These are phyloP conservation scores for Auxenochlorella protothecoides DNA, from an alignment of 139 green algal genomes.

Conservation along the genomic window DNA sequence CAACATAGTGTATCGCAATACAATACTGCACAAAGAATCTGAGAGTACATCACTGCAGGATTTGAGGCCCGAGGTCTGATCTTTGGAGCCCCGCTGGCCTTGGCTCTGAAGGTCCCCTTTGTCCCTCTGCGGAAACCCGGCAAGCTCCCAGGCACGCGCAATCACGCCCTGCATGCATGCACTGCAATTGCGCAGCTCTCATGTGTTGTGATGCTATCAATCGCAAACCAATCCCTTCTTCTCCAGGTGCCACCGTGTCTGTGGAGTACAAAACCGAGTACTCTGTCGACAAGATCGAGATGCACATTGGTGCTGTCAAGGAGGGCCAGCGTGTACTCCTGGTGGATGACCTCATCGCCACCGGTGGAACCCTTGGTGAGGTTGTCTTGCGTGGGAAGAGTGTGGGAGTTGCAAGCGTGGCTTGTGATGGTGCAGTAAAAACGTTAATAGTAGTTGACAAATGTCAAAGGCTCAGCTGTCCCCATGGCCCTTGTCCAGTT, in stretches of 20 bases:
- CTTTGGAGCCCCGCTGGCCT: slow-evolving; percentile 90
- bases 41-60: slow-evolving; percentile 38
- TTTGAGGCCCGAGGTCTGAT: slow-evolving; percentile 96
- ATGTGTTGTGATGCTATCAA: background rate
- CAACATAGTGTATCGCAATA: too few species aligned
- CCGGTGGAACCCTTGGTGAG: slow-evolving; percentile 85
- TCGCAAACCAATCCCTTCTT: background rate
- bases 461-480: too few species aligned
- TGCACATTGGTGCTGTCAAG: slow-evolving; percentile 81
- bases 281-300: slow-evolving; percentile 90
- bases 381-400: slow-evolving; percentile 13
- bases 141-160: slow-evolving; percentile 83
- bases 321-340: slow-evolving; percentile 79
- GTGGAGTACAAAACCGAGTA: slow-evolving; percentile 87
- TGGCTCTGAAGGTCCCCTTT: slow-evolving; percentile 76
- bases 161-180: background rate
- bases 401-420: too few species aligned
- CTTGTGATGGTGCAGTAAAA: too few species aligned
- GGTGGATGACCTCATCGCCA: slow-evolving; percentile 96
- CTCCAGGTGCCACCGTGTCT: slow-evolving; percentile 68
- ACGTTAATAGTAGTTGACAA: too few species aligned
- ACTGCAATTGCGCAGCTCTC: too few species aligned
- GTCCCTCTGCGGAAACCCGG: slow-evolving; percentile 91
- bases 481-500: slow-evolving; percentile 3
- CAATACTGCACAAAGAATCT: too few species aligned